These are phyloP conservation scores for Vicia villosa DNA, from an alignment of 306 rosid species.

Conservation along the genomic window DNA sequence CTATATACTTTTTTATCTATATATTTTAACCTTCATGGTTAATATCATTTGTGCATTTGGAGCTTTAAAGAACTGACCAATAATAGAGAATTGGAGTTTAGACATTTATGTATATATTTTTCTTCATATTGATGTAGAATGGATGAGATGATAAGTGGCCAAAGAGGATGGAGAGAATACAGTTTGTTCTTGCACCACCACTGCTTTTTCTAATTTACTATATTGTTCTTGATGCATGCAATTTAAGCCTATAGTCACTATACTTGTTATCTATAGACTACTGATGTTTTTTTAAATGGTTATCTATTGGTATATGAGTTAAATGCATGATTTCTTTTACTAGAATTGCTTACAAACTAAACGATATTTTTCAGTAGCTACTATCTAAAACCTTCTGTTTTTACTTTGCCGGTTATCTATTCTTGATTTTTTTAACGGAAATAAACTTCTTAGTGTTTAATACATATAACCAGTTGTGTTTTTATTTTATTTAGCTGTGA, in stretches of 20 bases:
- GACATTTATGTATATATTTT: too few species aligned
- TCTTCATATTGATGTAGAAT: too few species aligned
- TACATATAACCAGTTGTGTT: background rate
- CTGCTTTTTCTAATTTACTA: too few species aligned
- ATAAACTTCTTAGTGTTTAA: constrained; percentile 14
- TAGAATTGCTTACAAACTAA: too few species aligned
- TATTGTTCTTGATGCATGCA: too few species aligned
- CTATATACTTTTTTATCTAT: constrained; percentile 7
- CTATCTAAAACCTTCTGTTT: constrained; percentile 26
- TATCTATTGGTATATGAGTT: constrained; percentile 16
- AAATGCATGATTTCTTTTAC: constrained; percentile 1
- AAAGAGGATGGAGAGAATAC: too few species aligned
- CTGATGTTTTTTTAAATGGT: too few species aligned
- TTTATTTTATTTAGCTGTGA: background rate
- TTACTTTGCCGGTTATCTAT: constrained; percentile 8
- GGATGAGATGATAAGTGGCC: too few species aligned
- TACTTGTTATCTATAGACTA: constrained; percentile 6
- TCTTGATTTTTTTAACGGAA: constrained; percentile 19
- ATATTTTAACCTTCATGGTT: constrained; percentile 28
- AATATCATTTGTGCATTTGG: too few species aligned
- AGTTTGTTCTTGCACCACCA: too few species aligned
- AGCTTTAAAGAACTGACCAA: too few species aligned
- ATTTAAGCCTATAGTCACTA: constrained; percentile 10
- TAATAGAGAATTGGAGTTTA: too few species aligned
- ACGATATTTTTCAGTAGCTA: background rate